Base-by-base conservation (phyloP, 306 rosid species). In the Mimosa pudica region DNA sequence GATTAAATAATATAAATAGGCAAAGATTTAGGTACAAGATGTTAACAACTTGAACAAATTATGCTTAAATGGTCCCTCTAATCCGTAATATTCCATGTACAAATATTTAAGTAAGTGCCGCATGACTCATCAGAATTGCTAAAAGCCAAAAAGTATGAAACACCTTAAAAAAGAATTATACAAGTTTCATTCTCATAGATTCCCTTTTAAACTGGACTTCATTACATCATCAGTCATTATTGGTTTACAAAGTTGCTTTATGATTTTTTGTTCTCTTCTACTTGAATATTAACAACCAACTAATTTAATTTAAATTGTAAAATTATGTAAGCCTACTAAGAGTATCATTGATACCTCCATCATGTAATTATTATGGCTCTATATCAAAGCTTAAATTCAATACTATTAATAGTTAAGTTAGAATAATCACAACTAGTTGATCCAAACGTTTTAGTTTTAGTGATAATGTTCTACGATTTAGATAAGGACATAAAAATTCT, bases 161-260 rank as follows among this genome's bases (percentile, higher is more conserved):
- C 75, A 55, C 79, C 32, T 32, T 4, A 11, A 62, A 62, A 55
- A 75, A 71, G 42, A 76, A 79, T 58, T 24, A 58, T 10, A 8
- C 2, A 20, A 2, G 1, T 57, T 57, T 18, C 81, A 73, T 78
- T 81, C 36, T 80, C 52, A 69, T 77, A 70, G 17, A 81, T 82
- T 73, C 65, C 83, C 91, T 92, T 88, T 87, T 83, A 83, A 92
- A 86, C 94, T 90, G 68, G 30, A 77, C 51, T 80, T 84, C 89
- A 17, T 82, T 86, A 83, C 95, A 86, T 90, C 93, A 89, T 76
- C 77, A 69, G 13, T 78, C 81, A 85, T 24, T 55, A 63, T 63
- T 14, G 84, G 84, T 35, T 74, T 36, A 3, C 69, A 51, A 83
- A 81, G 84, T 80, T 76, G 75, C 42, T 38, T 38, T 38, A 38